Conservation (phyloP, 1,284 basidiomycete genomes). For the Sporisorium exsertum region DNA sequence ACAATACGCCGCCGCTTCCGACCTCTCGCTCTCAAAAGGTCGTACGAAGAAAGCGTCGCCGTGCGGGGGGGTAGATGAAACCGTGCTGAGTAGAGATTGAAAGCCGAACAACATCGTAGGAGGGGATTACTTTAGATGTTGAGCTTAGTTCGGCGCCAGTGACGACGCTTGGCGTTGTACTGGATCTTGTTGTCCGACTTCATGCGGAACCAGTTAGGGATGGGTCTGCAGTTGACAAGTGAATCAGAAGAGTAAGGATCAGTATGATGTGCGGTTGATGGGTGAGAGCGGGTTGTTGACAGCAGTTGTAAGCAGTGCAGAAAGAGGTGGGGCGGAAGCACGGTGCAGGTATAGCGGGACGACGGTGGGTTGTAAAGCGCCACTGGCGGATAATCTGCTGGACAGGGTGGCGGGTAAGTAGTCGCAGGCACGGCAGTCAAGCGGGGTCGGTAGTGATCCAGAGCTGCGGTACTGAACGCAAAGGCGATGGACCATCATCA, state of each 20-base stretch:
- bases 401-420: no score
- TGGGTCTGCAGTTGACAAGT: slow-evolving; percentile 75
- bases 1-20: no score
- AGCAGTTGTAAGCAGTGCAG: background rate
- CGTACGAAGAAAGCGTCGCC: background rate
- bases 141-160: slow-evolving; percentile 69
- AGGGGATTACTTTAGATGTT: slow-evolving; percentile 52
- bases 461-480: no score
- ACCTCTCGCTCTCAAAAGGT: background rate
- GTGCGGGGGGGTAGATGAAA: background rate
- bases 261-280: slow-evolving; percentile 2
- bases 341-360: no score
- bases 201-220: slow-evolving; percentile 97
- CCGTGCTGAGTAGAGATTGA: background rate
- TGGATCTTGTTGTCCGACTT: slow-evolving; percentile 96
- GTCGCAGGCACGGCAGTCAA: no score
- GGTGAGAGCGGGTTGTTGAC: background rate
- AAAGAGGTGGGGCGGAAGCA: slow-evolving; percentile 8
- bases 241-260: background rate
- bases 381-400: no score
- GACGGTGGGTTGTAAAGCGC: no score
- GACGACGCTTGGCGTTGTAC: slow-evolving; percentile 72
- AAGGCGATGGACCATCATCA: no score
- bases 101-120: background rate
- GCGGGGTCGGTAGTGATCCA: no score